phyloP scores from a whole-genome alignment of 2,329 filamentous ascomycete genomes.

The Sordariomycetes sp. region DNA sequence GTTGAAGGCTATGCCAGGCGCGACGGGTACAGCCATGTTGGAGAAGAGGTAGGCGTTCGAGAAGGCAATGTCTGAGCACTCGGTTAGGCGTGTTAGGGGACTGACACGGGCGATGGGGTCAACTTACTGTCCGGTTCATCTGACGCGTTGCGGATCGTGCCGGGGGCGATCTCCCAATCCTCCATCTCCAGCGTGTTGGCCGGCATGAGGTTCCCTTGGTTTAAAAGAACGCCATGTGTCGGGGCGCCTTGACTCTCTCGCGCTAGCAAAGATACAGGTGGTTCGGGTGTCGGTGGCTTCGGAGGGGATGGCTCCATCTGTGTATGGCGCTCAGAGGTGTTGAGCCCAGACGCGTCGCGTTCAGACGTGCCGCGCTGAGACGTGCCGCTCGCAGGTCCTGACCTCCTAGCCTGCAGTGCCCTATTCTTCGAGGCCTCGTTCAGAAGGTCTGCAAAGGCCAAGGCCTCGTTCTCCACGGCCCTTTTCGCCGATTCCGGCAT shows the following conservation, averaged over 20 bases:
- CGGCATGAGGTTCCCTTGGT: background rate
- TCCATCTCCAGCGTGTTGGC: conserved; percentile 23
- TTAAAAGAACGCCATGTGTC: background rate
- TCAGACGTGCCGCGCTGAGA: too few species aligned
- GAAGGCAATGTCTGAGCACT: conserved; percentile 26
- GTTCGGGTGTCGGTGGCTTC: background rate
- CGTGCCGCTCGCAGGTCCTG: background rate
- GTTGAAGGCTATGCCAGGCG: conserved; percentile 27
- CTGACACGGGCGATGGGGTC: background rate
- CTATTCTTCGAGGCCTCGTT: background rate
- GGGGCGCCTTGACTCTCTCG: background rate
- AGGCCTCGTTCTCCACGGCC: too few species aligned
- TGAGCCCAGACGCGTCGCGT: too few species aligned
- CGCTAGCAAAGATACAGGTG: background rate
- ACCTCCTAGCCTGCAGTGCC: too few species aligned
- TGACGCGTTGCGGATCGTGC: conserved; percentile 17
- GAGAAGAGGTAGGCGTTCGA: conserved; percentile 29
- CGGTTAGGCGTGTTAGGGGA: background rate
- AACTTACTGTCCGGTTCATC: conserved; percentile 1
- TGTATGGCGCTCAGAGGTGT: background rate
- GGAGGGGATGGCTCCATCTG: too few species aligned
- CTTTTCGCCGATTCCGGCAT: too few species aligned
- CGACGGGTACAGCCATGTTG: conserved; percentile 22
- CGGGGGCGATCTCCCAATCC: conserved; percentile 33
- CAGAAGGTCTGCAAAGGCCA: too few species aligned